Base-by-base conservation (phyloP, 2,329 filamentous ascomycete species). In the Pseudogymnoascus sp. region DNA sequence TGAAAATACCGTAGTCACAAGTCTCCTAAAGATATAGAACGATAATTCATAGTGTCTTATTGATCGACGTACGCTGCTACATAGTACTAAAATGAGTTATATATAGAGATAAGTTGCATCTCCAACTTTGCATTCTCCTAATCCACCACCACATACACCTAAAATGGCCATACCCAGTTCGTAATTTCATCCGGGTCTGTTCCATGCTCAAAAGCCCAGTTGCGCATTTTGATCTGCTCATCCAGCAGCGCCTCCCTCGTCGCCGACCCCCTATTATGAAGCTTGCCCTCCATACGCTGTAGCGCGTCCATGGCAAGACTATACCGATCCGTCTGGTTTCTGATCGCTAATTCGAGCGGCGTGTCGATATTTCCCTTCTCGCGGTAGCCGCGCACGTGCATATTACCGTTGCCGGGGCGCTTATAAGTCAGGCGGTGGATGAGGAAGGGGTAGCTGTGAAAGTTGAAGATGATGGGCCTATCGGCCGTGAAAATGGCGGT, bases 341-440 rank as follows among this genome's bases (percentile, higher is more conserved):
- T 79, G 69, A 91, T 89, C 26, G 88, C 88, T 64, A 92, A 75
- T 73, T 90, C 88, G 18, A 91, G 82, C 1, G 88, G 88, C 0
- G 88, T 91, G 70, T 92, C 86, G 66, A 91, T 91, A 71, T 91
- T 92, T 52, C 88, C 88, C 79, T 92, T 91, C 76, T 92, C 88
- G 68, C 81, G 84, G 76, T 91, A 92, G 1, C 88, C 88, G 30
- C 84, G 79, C n/a, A 92, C 88, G 67, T 89, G 83, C 63, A 91
- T 72, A 72, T 88, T 84, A 48, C 77, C 70, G 70, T 80, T 82
- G 4, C 86, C 87, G 1, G 83, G 84, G 0, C 88, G 83, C 74
- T 87, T 86, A 75, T 90, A 91, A 0, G 86, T 88, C 65, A 92
- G 73, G 57, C 88, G 80, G 74, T 91, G 88, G 58, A 92, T 82